phyloP scores from a whole-genome alignment of 441 rosid genomes.

The Jatropha podagrica region DNA sequence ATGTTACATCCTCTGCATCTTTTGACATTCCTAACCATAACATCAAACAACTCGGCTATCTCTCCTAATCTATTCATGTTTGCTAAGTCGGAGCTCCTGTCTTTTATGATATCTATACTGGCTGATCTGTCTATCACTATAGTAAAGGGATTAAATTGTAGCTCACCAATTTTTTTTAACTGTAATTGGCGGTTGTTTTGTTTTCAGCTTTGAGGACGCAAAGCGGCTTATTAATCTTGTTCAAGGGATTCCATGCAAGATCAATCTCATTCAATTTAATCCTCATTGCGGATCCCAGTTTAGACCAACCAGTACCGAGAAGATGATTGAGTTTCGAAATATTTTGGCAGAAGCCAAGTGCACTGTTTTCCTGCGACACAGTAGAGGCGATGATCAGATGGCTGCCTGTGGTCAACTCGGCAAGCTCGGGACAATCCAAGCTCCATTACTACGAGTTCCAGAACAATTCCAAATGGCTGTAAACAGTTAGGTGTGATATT shows the following conservation, averaged over 20 bases:
- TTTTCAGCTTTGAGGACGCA: constrained; percentile 81
- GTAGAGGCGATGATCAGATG: constrained; percentile 95
- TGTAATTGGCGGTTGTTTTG: neutral
- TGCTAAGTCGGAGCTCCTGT: too few relatives aligned
- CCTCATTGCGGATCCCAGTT: constrained; percentile 80
- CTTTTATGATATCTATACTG: too few relatives aligned
- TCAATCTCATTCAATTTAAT: constrained; percentile 85
- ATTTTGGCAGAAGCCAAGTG: constrained; percentile 65
- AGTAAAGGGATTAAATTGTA: too few relatives aligned
- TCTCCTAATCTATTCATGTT: too few relatives aligned
- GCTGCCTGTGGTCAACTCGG: constrained; percentile 99
- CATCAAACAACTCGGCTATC: too few relatives aligned
- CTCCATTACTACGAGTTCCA: constrained; percentile 74
- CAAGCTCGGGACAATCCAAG: constrained; percentile 55
- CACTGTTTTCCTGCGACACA: constrained; percentile 55
- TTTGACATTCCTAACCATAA: too few relatives aligned
- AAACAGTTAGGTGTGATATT: constrained; percentile 24
- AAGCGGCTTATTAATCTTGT: constrained; percentile 76
- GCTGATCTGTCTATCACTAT: too few relatives aligned
- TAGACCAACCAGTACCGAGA: constrained; percentile 63
- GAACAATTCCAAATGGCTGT: constrained; percentile 62
- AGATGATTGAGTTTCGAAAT: constrained; percentile 77
- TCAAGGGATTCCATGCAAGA: constrained; percentile 92
- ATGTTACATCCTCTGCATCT: too few relatives aligned
- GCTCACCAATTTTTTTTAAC: neutral